A percentile compares a stretch with the other conserved stretches of the same genome.
These are phyloP conservation scores for Alternaria ventricosa DNA, from an alignment of 2,329 filamentous ascomycete species.

Conservation along the genomic window DNA sequence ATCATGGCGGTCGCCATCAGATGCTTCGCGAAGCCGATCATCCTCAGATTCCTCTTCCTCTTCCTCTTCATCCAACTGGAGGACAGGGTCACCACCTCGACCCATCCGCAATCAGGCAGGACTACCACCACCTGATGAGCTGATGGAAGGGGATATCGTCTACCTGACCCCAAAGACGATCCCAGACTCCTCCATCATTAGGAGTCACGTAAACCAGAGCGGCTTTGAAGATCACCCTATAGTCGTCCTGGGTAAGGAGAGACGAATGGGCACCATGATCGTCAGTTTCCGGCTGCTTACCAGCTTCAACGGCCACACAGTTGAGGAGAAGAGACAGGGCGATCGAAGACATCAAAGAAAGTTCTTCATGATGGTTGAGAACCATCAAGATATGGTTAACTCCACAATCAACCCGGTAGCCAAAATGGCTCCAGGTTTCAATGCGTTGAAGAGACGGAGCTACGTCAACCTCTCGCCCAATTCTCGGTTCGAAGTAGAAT, in stretches of 20 bases:
- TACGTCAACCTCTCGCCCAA: conserved; percentile 26
- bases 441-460: conserved; percentile 20
- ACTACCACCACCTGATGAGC: not conserved
- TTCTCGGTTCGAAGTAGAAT: conserved; percentile 21
- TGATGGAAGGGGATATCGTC: conserved; percentile 10
- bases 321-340: conserved; percentile 2
- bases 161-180: not conserved
- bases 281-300: conserved; percentile 20
- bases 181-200: conserved; percentile 3
- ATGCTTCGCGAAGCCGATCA: not conserved
- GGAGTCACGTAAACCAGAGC: not conserved
- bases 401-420: not conserved
- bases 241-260: conserved; percentile 14
- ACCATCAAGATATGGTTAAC: not conserved
- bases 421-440: conserved; percentile 15
- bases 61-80: conserved; percentile 9
- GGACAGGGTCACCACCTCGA: not conserved
- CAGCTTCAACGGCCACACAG: conserved; percentile 8
- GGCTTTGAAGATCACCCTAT: conserved; percentile 8
- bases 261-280: not conserved
- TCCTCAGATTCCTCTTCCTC: conserved; percentile 1
- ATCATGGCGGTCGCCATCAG: not conserved
- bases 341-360: not conserved
- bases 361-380: conserved; percentile 21
- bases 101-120: not conserved